These are phyloP conservation scores for Penicillium herquei DNA, from an alignment of 495 filamentous ascomycete species.

Conservation along the genomic window DNA sequence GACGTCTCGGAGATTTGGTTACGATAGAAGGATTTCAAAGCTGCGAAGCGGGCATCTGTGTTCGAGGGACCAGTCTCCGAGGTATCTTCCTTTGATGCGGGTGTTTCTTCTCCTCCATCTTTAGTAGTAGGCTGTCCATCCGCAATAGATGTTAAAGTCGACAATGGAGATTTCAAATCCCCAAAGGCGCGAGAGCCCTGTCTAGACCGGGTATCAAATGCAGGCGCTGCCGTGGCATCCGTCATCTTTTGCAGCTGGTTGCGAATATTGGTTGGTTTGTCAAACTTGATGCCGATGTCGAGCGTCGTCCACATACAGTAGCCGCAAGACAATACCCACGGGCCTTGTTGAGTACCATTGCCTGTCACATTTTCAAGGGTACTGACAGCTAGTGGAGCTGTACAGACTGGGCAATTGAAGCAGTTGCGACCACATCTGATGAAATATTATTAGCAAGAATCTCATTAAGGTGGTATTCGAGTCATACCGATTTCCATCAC, in stretches of 20 bases:
- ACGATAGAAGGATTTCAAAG: constrained; percentile 69
- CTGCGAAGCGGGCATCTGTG: constrained; percentile 43
- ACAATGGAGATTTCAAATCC: constrained; percentile 42
- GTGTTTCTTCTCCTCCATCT: constrained; percentile 12
- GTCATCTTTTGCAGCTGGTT: constrained; percentile 63
- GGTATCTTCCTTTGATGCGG: constrained; percentile 17
- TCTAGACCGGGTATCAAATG: constrained; percentile 26
- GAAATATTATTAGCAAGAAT: constrained; percentile 12
- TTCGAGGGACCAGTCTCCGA: constrained; percentile 24
- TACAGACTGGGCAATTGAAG: constrained; percentile 89
- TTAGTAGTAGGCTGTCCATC: constrained; percentile 19
- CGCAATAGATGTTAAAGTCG: constrained; percentile 37
- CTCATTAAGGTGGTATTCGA: background rate
- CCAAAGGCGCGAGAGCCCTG: constrained; percentile 35
- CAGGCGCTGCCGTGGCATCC: constrained; percentile 20
- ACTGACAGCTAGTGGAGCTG: constrained; percentile 72
- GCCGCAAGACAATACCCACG: constrained; percentile 77
- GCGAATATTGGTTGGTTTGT: constrained; percentile 81
- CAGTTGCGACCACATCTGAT: constrained; percentile 87
- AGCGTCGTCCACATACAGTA: constrained; percentile 91
- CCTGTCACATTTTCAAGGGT: constrained; percentile 54
- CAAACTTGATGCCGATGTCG: constrained; percentile 87
- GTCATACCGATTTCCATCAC: constrained; percentile 85
- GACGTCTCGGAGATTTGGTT: constrained; percentile 63
- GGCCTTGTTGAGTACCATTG: constrained; percentile 48